These are phyloP conservation scores for Sporothrix dimorphospora DNA, from an alignment of 2,329 filamentous ascomycete species.

Conservation along the genomic window DNA sequence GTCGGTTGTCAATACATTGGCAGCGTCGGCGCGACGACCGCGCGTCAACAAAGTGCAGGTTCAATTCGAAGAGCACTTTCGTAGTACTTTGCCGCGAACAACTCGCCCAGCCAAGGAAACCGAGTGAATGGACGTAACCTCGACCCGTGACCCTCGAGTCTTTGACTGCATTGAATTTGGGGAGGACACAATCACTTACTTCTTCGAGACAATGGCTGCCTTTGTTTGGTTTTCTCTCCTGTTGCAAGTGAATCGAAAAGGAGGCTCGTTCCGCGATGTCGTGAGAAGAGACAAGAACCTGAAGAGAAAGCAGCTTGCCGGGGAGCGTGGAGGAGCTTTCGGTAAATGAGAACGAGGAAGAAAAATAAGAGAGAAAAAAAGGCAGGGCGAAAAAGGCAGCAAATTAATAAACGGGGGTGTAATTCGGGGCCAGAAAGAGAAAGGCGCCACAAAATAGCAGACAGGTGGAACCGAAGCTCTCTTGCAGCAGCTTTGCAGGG, in stretches of 20 bases:
- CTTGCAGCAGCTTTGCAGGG: neutral
- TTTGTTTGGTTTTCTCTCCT: neutral
- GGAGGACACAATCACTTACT: neutral
- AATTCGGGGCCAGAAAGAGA: slow-evolving; percentile 19
- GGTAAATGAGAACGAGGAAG: neutral
- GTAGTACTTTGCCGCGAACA: neutral
- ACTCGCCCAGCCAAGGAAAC: neutral
- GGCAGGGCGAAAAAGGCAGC: slow-evolving; percentile 6
- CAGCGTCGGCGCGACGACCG: slow-evolving; percentile 6
- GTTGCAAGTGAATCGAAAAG: neutral
- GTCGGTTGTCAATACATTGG: neutral
- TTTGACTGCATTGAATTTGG: neutral
- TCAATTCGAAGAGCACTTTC: neutral
- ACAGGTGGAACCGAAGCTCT: slow-evolving; percentile 18
- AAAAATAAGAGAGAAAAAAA: slow-evolving; percentile 24
- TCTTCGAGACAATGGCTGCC: slow-evolving; percentile 15
- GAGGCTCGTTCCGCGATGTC: slow-evolving; percentile 1
- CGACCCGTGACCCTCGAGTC: neutral
- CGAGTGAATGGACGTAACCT: neutral
- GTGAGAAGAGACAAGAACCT: slow-evolving; percentile 7
- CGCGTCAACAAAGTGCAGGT: neutral
- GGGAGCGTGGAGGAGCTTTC: slow-evolving; percentile 10
- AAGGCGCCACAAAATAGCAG: slow-evolving; percentile 25
- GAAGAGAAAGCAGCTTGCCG: slow-evolving; percentile 16
- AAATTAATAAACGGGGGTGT: slow-evolving; percentile 27